These are phyloP conservation scores for Grosmannia serpens DNA, from an alignment of 2,329 filamentous ascomycete genomes.

Conservation along the genomic window DNA sequence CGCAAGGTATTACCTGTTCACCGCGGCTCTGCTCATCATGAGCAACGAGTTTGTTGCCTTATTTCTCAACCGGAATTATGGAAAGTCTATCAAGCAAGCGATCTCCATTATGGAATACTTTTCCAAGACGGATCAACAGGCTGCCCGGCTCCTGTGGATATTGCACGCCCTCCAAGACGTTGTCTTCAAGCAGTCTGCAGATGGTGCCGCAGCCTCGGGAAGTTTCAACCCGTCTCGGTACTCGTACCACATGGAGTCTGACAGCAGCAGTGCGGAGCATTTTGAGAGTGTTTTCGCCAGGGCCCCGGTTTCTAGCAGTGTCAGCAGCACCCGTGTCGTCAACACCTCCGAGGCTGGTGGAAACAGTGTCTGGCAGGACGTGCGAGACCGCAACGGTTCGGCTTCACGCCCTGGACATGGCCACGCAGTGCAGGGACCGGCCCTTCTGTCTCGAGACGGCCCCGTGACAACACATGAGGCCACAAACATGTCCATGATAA, in stretches of 20 bases:
- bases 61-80: conserved; percentile 31
- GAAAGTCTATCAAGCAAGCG: conserved; percentile 27
- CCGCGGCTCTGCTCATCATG: conserved; percentile 40
- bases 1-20: conserved; percentile 43
- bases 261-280: background rate
- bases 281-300: background rate
- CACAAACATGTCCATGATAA: background rate
- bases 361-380: background rate
- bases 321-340: background rate
- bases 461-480: background rate
- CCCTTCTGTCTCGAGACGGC: background rate
- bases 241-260: background rate
- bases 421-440: background rate
- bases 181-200: conserved; percentile 18
- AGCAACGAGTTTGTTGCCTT: conserved; percentile 45
- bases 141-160: conserved; percentile 36
- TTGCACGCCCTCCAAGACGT: conserved; percentile 35
- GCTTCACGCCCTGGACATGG: background rate
- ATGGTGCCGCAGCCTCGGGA: conserved; percentile 9
- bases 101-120: conserved; percentile 39
- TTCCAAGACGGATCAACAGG: conserved; percentile 35
- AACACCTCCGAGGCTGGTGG: background rate
- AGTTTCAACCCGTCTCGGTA: background rate
- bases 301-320: background rate
- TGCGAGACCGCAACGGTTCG: background rate